Conservation (phyloP, 768 basidiomycete genomes). For the Tephrocybe sp. region DNA sequence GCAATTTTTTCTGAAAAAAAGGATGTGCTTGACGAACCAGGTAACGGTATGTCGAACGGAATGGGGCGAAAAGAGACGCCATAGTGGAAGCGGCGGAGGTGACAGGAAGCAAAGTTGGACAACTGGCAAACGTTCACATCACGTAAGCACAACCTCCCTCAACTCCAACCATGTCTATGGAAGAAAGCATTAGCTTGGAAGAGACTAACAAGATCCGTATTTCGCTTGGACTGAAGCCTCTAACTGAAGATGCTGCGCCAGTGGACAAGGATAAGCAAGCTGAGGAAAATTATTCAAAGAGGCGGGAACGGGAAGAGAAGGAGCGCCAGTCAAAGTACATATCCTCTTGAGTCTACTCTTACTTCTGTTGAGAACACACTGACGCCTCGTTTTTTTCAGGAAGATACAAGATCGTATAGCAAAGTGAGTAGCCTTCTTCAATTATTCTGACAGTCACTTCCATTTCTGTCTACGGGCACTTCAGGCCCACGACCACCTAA, state of each 20-base stretch:
- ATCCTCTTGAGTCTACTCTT: conserved; percentile 12
- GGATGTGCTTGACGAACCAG: conserved; percentile 28
- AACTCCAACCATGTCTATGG: conserved; percentile 57
- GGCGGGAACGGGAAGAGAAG: conserved; percentile 65
- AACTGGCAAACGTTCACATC: conserved; percentile 15
- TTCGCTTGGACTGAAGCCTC: conserved; percentile 88
- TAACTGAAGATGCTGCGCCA: conserved; percentile 78
- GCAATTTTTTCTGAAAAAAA: not conserved
- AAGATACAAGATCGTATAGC: conserved; percentile 72
- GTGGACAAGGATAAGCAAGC: conserved; percentile 81
- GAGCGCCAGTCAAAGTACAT: conserved; percentile 77
- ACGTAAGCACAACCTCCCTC: conserved; percentile 20
- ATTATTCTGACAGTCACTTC: conserved; percentile 39
- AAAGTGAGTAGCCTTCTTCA: conserved; percentile 66
- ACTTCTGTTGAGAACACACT: conserved; percentile 21
- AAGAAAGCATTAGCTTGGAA: conserved; percentile 87
- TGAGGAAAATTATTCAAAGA: conserved; percentile 79
- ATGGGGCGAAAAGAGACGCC: conserved; percentile 47
- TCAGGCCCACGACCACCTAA: conserved; percentile 31
- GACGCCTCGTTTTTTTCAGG: conserved; percentile 39
- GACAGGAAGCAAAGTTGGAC: conserved; percentile 8
- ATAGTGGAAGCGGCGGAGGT: conserved; percentile 14
- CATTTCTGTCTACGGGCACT: conserved; percentile 40
- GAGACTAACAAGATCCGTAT: conserved; percentile 97
- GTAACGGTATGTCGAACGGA: conserved; percentile 52